Evolutionary conservation across 208 protist species (phyloP), one percentile per base, ranked within the genome.

Genomic region (Jaenimonas drosophilae): DNA sequence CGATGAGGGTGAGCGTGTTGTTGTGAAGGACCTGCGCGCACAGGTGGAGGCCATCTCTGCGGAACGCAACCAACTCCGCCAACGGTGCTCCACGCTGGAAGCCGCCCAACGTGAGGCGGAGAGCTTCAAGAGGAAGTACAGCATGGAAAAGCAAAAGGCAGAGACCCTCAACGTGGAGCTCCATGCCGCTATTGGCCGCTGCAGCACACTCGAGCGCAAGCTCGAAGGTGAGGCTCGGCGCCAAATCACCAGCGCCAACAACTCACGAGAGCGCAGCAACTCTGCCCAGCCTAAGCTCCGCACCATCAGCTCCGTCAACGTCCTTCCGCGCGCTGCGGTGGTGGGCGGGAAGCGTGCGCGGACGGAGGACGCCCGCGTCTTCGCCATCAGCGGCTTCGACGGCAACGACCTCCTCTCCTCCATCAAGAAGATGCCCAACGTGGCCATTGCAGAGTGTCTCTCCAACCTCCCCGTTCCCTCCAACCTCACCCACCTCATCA

Each of bases 381-480:
- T 94, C 24, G 74, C 81, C 26, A 80, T 89, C 43, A 91, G 73
- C 44, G 81, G 86, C n/a, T 89, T 94, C 41, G 73, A 90, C 37
- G 66, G 66, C 16, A 72, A 69, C 28, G 63, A 76, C 0, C 36
- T 94, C 4, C 27, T 88, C 2, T 30, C 49, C 2, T 49, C 67
- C 14, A 69, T 91, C 30, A 75, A 81, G 48, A 58, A 83, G 52
- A 47, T 94, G 16, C 81, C 79, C 6, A 70, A 83, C 33, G 76
- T 81, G 12, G 77, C 71, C 4, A 66, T 89, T 33, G 86, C 75
- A n/a, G 76, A 84, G 58, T 88, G 79, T 56, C 59, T 68, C 37
- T 85, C 81, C 9, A 91, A 94, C 69, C 54, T 69, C 52, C 78
- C 81, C 0, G 73, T 94, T 1, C 78, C 86, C 11, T 74, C 81